These are phyloP conservation scores for Yarrowia osloensis DNA, from an alignment of 805 yeast species.

Conservation along the genomic window DNA sequence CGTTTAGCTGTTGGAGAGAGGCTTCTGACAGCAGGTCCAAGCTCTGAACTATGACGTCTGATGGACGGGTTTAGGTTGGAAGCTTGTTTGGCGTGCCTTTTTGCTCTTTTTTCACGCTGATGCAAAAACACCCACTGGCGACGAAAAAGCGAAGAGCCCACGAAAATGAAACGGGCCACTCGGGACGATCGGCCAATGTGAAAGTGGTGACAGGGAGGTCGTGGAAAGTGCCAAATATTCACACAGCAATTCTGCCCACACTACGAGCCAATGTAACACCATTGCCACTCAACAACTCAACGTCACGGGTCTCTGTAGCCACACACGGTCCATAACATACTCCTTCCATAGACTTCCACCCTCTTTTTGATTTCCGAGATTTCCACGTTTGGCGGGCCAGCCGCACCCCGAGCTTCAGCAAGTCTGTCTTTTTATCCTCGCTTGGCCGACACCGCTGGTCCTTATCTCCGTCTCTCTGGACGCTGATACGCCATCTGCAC, in stretches of 20 bases:
- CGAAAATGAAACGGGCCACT: background rate
- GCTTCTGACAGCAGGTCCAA: background rate
- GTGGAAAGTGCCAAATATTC: too few relatives aligned
- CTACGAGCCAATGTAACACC: too few relatives aligned
- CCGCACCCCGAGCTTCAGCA: background rate
- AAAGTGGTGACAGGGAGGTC: background rate
- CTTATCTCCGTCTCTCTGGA: conserved; percentile 17
- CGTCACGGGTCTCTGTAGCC: background rate
- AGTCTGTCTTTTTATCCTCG: too few relatives aligned
- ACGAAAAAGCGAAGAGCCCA: background rate
- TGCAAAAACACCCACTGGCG: background rate
- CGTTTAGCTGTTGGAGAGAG: too few relatives aligned
- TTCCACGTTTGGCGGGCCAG: background rate
- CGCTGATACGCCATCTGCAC: conserved; percentile 24
- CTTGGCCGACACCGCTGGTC: background rate
- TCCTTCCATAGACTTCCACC: background rate
- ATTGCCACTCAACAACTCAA: background rate
- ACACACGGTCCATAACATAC: background rate
- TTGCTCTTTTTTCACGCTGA: background rate
- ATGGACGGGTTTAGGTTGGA: background rate
- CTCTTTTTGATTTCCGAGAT: background rate
- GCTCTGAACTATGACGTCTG: too few relatives aligned
- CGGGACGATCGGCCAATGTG: conserved; percentile 26
- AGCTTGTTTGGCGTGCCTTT: background rate
- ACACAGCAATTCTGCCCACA: too few relatives aligned